A percentile compares a stretch with the other conserved stretches of the same genome.
phyloP scores from a whole-genome alignment of 2,329 filamentous ascomycete genomes.

The Pseudocercospora vitis region DNA sequence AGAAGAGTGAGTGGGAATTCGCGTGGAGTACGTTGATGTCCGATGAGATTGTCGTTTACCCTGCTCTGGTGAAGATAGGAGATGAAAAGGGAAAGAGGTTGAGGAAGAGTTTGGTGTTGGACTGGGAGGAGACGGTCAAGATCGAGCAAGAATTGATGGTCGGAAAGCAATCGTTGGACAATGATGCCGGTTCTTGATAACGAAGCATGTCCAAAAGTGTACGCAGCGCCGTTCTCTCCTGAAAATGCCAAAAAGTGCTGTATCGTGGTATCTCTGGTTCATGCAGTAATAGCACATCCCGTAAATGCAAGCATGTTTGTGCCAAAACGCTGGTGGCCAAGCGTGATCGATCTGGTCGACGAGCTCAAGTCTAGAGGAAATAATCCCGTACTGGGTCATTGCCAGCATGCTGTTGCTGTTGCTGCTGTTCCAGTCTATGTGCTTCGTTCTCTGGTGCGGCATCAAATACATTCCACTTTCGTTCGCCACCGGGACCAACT shows the following conservation, averaged over 20 bases:
- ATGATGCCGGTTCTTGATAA: too few relatives aligned
- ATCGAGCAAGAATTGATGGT: too few relatives aligned
- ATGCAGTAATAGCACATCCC: constrained; percentile 7
- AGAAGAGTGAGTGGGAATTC: constrained; percentile 25
- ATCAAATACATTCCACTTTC: constrained; percentile 97
- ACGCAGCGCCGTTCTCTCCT: constrained; percentile 6
- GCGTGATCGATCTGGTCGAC: neutral
- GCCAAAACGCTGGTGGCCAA: constrained; percentile 9
- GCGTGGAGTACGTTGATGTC: constrained; percentile 21
- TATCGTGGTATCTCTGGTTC: constrained; percentile 23
- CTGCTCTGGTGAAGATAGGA: constrained; percentile 23
- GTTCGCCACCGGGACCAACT: constrained; percentile 87
- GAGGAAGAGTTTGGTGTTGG: constrained; percentile 17
- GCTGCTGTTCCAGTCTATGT: constrained; percentile 77
- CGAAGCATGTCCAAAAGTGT: too few relatives aligned
- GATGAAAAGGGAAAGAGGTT: constrained; percentile 20
- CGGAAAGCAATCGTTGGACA: too few relatives aligned
- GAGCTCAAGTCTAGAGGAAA: constrained; percentile 55
- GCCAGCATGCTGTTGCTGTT: constrained; percentile 63
- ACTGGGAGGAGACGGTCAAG: constrained; percentile 15
- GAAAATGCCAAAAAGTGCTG: constrained; percentile 12
- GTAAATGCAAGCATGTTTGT: constrained; percentile 19
- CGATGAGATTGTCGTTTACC: constrained; percentile 25
- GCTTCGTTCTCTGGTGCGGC: constrained; percentile 93
- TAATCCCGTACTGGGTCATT: constrained; percentile 70